Evolutionary conservation across 768 basidiomycete species (phyloP).

Genomic region (Amanita thiersii): DNA sequence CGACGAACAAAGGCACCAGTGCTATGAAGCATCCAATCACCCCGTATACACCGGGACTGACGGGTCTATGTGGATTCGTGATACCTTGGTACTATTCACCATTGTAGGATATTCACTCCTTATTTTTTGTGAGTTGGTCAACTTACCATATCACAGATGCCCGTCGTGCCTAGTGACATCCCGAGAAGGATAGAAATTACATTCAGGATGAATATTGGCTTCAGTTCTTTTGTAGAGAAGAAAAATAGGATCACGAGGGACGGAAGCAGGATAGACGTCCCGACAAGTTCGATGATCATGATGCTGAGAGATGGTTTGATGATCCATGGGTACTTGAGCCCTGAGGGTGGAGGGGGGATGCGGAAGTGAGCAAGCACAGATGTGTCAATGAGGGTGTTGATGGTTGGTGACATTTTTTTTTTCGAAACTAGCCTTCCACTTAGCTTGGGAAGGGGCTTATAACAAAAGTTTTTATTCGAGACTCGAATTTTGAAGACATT

Average conservation of each 20-base stretch:
- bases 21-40: slow-evolving; percentile 7
- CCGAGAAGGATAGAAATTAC: slow-evolving; percentile 14
- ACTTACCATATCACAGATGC: slow-evolving; percentile 8
- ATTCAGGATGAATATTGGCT: slow-evolving; percentile 16
- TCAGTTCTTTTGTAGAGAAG: slow-evolving; percentile 13
- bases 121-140: neutral
- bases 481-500: too few relatives aligned
- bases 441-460: too few relatives aligned
- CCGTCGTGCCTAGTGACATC: slow-evolving; percentile 3
- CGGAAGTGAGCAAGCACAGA: too few relatives aligned
- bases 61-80: slow-evolving; percentile 1
- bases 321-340: too few relatives aligned
- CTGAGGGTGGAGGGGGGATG: too few relatives aligned
- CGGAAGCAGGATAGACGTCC: slow-evolving; percentile 8
- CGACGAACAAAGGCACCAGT: slow-evolving; percentile 14
- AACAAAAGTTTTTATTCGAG: too few relatives aligned
- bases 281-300: too few relatives aligned
- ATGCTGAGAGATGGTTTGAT: too few relatives aligned
- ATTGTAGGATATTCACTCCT: slow-evolving; percentile 1
- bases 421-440: too few relatives aligned
- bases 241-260: slow-evolving; percentile 14
- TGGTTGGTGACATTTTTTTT: too few relatives aligned
- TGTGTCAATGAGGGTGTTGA: too few relatives aligned
- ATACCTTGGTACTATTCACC: neutral
- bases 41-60: slow-evolving; percentile 5